Evolutionary conservation across 129 eudicot genomes (phyloP).

Genomic region (Chrysanthemum seticuspe): DNA sequence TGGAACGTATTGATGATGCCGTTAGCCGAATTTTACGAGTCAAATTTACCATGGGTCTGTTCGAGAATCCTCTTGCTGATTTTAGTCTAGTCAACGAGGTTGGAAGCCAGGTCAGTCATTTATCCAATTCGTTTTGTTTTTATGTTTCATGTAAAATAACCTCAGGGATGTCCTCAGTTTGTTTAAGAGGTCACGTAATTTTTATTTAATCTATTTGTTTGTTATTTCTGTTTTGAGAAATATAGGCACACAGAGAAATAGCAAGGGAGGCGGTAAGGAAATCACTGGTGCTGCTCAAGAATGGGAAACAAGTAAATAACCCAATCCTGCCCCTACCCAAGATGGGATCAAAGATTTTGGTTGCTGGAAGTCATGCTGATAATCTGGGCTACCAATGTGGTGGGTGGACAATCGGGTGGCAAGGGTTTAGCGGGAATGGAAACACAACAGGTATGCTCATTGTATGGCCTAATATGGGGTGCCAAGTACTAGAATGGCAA

Average conservation of each 20-base stretch:
- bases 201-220: neutral
- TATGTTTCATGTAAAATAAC: neutral
- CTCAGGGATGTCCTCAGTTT: too few relatives aligned
- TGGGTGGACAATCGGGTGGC: conserved; percentile 80
- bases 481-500: neutral
- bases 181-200: neutral
- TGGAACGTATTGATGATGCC: conserved; percentile 90
- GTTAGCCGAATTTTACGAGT: conserved; percentile 74
- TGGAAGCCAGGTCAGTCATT: conserved; percentile 65
- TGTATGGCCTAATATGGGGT: neutral
- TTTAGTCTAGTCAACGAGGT: conserved; percentile 64
- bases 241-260: conserved; percentile 53
- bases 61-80: conserved; percentile 84
- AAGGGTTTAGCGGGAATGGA: conserved; percentile 62
- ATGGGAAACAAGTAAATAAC: conserved; percentile 40
- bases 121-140: neutral
- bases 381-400: conserved; percentile 78
- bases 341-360: conserved; percentile 47
- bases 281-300: conserved; percentile 60
- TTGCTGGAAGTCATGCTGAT: conserved; percentile 70
- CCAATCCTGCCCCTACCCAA: conserved; percentile 59
- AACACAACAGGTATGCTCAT: conserved; percentile 45
- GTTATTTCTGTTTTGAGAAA: conserved; percentile 1
- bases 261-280: conserved; percentile 74
- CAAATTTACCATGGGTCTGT: conserved; percentile 77